Conservation (phyloP, 148 eudicot species). For the Silene latifolia region DNA sequence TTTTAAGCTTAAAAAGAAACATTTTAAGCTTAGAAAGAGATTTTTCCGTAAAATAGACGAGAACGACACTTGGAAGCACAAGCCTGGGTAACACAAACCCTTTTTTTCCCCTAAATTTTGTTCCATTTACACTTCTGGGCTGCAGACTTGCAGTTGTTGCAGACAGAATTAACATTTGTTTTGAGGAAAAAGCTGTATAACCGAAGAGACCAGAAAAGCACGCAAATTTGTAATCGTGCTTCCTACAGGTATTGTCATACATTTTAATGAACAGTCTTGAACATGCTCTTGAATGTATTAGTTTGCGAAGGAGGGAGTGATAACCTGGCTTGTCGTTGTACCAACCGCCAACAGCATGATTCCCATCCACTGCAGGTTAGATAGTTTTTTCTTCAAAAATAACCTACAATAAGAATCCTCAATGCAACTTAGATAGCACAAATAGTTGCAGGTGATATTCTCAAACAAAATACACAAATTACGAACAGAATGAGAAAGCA, state of each 20-base stretch:
- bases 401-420: conserved; percentile 40
- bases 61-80: no score
- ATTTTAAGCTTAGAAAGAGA: no score
- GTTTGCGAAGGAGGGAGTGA: background rate
- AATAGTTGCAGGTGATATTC: background rate
- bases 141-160: background rate
- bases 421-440: background rate
- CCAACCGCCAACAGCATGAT: conserved; percentile 83
- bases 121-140: background rate
- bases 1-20: no score
- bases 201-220: background rate
- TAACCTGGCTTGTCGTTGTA: conserved; percentile 98
- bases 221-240: background rate
- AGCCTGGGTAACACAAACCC: no score
- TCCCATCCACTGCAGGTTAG: conserved; percentile 98
- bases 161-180: background rate
- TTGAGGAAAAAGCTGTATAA: no score
- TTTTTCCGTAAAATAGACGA: no score
- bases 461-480: background rate
- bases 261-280: conserved; percentile 1
- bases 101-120: background rate
- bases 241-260: background rate
- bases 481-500: background rate
- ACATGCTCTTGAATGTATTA: conserved; percentile 10
- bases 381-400: conserved; percentile 77